Evolutionary conservation across 2,329 filamentous ascomycete species (phyloP).

Genomic region (Gaeumannomyces tritici): DNA sequence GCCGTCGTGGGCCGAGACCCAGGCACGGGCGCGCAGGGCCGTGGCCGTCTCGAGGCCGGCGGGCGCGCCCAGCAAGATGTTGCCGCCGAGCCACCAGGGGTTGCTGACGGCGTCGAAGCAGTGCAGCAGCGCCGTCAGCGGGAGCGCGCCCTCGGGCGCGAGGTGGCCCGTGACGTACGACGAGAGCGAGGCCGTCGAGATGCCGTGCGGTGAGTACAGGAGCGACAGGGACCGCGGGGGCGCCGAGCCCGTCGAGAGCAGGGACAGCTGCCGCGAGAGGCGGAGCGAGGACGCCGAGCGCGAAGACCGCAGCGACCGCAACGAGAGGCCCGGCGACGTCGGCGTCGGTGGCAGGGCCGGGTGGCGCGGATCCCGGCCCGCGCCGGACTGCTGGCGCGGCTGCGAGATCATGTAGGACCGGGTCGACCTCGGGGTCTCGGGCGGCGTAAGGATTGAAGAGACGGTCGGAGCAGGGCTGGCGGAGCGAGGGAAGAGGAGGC

Average conservation of each 20-base stretch:
- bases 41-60: slow-evolving; percentile 47
- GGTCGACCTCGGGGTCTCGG: slow-evolving; percentile 18
- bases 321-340: slow-evolving; percentile 17
- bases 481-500: neutral
- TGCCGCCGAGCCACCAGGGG: slow-evolving; percentile 53
- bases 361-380: slow-evolving; percentile 4
- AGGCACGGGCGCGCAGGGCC: slow-evolving; percentile 41
- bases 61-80: slow-evolving; percentile 45
- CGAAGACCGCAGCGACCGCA: slow-evolving; percentile 20
- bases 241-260: slow-evolving; percentile 1
- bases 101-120: slow-evolving; percentile 50
- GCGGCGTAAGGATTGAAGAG: slow-evolving; percentile 16
- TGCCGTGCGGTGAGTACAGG: slow-evolving; percentile 56
- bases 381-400: neutral
- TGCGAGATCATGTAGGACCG: neutral
- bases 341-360: slow-evolving; percentile 21
- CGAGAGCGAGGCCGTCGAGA: slow-evolving; percentile 40
- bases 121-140: slow-evolving; percentile 55
- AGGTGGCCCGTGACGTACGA: slow-evolving; percentile 50
- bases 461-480: neutral
- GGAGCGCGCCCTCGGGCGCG: slow-evolving; percentile 43
- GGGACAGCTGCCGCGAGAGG: slow-evolving; percentile 11
- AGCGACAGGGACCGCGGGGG: slow-evolving; percentile 40
- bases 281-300: slow-evolving; percentile 22
- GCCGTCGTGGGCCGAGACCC: slow-evolving; percentile 54